These are phyloP conservation scores for Cladosporium sp. DNA, from an alignment of 2,329 filamentous ascomycete species.

Conservation along the genomic window DNA sequence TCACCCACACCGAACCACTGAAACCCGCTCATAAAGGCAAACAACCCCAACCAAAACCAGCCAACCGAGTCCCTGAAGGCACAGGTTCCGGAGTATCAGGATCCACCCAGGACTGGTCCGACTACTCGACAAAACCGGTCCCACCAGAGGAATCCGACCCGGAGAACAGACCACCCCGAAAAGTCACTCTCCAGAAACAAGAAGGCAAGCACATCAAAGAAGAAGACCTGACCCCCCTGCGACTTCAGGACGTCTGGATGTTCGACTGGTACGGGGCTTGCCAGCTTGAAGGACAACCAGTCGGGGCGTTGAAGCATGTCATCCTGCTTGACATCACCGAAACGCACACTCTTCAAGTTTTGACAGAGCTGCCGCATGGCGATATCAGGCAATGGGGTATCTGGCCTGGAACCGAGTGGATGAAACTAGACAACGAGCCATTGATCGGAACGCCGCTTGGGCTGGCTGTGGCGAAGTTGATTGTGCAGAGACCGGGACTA, in stretches of 20 bases:
- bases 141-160: background rate
- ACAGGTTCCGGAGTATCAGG: background rate
- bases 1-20: background rate
- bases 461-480: background rate
- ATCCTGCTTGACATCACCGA: background rate
- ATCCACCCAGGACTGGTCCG: background rate
- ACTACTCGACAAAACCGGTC: background rate
- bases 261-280: background rate
- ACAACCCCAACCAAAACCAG: background rate
- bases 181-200: background rate
- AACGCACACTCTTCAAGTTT: background rate
- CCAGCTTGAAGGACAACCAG: background rate
- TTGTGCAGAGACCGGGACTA: background rate
- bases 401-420: background rate
- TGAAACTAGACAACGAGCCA: background rate
- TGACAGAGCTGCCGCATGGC: background rate
- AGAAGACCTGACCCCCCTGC: background rate
- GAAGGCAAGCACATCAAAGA: background rate
- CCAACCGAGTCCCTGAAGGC: background rate
- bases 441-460: background rate
- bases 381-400: background rate
- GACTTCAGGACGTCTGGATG: background rate
- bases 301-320: background rate
- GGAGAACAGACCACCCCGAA: background rate
- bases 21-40: background rate